phyloP scores from a whole-genome alignment of 345 rosid genomes.

The Pugionium dolabratum region DNA sequence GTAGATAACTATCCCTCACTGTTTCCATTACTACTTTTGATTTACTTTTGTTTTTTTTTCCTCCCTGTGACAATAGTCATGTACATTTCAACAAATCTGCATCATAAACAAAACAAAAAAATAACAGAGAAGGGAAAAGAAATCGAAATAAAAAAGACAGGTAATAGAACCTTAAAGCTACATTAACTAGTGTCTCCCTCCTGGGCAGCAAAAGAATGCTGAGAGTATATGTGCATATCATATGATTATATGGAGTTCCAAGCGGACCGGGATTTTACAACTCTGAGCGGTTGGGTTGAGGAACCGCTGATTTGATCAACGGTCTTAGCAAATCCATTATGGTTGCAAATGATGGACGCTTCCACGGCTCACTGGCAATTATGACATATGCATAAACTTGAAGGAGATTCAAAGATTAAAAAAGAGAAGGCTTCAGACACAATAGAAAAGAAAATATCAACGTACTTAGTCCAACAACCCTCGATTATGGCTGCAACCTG shows the following conservation, averaged over 20 bases:
- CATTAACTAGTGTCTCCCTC: constrained; percentile 42
- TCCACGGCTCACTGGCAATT: constrained; percentile 82
- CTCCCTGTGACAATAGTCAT: constrained; percentile 38
- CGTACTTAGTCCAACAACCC: constrained; percentile 91
- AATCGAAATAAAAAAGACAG: not conserved
- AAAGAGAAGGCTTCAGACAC: not conserved
- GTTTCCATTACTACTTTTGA: constrained; percentile 30
- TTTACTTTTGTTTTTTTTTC: constrained; percentile 6
- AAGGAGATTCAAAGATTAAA: not conserved
- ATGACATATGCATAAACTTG: not conserved
- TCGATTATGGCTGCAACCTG: constrained; percentile 79
- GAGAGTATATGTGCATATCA: constrained; percentile 61
- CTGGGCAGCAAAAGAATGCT: constrained; percentile 38
- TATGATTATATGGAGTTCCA: constrained; percentile 29
- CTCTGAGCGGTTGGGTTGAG: constrained; percentile 59
- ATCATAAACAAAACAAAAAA: not conserved
- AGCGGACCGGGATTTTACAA: constrained; percentile 45
- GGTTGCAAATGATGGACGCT: constrained; percentile 83
- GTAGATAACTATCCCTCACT: constrained; percentile 18
- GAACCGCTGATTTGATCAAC: constrained; percentile 63
- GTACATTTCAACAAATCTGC: constrained; percentile 35
- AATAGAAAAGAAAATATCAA: constrained; percentile 4
- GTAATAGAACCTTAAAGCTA: constrained; percentile 44
- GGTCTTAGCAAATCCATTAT: constrained; percentile 31
- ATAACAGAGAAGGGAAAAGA: not conserved